Percentiles rank a stretch among this genome's conserved stretches.
Evolutionary conservation across 2,329 filamentous ascomycete genomes (phyloP).

Genomic region (Alternaria incomplexa): DNA sequence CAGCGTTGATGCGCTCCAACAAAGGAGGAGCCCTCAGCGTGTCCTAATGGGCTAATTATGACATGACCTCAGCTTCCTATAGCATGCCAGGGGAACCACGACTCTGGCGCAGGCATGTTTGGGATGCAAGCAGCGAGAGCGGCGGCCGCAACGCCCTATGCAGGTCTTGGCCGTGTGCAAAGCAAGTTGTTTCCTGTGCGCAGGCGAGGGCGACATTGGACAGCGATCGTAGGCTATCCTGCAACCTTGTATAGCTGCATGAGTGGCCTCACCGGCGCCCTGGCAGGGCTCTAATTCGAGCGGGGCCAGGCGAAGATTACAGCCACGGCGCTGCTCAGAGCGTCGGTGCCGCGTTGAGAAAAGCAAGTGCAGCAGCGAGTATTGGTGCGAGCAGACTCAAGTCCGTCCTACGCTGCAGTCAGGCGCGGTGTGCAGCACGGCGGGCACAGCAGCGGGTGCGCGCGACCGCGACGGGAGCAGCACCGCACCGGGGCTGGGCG

Average conservation of each 20-base stretch:
- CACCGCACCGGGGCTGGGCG: conserved; percentile 1
- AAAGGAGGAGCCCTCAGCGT: conserved; percentile 26
- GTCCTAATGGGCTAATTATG: conserved; percentile 32
- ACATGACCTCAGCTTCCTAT: conserved; percentile 20
- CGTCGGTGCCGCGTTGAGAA: conserved; percentile 8
- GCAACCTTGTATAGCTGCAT: conserved; percentile 47
- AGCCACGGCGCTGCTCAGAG: conserved; percentile 22
- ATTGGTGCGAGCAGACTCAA: conserved; percentile 20
- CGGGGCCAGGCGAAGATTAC: conserved; percentile 29
- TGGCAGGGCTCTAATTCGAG: conserved; percentile 36
- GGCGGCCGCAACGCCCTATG: conserved; percentile 35
- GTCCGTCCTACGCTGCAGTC: conserved; percentile 17
- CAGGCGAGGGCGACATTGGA: conserved; percentile 40
- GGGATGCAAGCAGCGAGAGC: conserved; percentile 20
- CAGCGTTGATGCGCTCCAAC: conserved; percentile 25
- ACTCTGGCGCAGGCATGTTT: conserved; percentile 23
- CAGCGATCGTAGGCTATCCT: conserved; percentile 34
- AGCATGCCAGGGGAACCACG: conserved; percentile 27
- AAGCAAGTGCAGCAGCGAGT: conserved; percentile 18
- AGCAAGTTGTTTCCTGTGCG: conserved; percentile 39
- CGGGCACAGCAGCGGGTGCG: conserved; percentile 10
- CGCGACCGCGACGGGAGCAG: conserved; percentile 17
- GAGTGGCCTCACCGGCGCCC: conserved; percentile 43
- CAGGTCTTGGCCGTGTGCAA: conserved; percentile 33
- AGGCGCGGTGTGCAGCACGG: conserved; percentile 6